Conservation (phyloP, 768 basidiomycete genomes). For the Rhizopogon roseolus region DNA sequence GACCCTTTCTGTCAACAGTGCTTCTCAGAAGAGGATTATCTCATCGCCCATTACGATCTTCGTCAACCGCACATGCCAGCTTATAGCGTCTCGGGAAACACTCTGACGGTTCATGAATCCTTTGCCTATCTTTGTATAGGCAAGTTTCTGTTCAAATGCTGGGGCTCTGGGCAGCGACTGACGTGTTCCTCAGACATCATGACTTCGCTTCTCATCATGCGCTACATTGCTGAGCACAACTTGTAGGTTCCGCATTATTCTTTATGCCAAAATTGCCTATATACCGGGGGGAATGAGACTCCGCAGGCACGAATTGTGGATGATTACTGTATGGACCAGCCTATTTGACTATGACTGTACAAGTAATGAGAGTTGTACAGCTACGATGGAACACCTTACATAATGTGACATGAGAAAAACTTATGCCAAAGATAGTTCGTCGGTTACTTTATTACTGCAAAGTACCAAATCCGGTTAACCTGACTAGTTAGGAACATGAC, state of each 20-base stretch:
- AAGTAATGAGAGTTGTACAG: too few species aligned
- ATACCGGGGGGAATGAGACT: neutral
- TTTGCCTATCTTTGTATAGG: constrained; percentile 51
- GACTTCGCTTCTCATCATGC: constrained; percentile 59
- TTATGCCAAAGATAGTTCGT: too few species aligned
- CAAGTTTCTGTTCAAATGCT: constrained; percentile 22
- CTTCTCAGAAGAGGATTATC: constrained; percentile 43
- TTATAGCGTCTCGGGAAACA: constrained; percentile 62
- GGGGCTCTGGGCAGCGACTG: constrained; percentile 2
- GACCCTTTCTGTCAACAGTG: constrained; percentile 35
- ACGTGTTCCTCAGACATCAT: constrained; percentile 41
- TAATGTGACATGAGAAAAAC: too few species aligned
- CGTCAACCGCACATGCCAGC: constrained; percentile 48
- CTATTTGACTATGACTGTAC: neutral
- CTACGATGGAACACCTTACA: too few species aligned
- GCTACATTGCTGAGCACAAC: constrained; percentile 50
- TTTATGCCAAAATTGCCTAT: neutral
- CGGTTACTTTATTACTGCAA: too few species aligned
- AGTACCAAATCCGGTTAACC: too few species aligned
- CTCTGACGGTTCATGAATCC: constrained; percentile 52
- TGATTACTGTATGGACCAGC: neutral
- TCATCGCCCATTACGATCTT: constrained; percentile 66
- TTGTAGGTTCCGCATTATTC: constrained; percentile 19
- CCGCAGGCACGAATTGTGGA: neutral
- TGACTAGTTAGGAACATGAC: constrained; percentile 2